Evolutionary conservation across 495 filamentous ascomycete genomes (phyloP), one percentile per base, ranked within the genome.

Genomic region (Hypomontagnella submonticulosa): DNA sequence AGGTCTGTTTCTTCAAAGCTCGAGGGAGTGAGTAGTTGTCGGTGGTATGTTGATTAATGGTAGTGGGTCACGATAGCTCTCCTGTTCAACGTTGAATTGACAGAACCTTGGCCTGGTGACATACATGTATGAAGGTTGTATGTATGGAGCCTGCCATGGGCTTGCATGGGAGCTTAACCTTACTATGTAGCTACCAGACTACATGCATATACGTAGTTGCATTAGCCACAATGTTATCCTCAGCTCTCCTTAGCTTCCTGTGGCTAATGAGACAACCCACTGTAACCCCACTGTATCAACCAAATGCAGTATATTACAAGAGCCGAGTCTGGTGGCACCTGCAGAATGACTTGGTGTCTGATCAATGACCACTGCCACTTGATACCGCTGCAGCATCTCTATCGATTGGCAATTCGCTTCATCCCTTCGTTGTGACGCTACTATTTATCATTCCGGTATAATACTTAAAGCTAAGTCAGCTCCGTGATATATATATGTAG

Each of bases 301-400:
- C 12, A 16, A 32, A 30, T 3, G 42, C 44, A 44, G 43, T 19
- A 37, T 15, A 49, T 38, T 50, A 50, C 55, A 61, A 20, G 27
- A 59, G 40, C 53, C 55, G 47, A 44, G 67, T 57, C 61, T 65
- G 62, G 40, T 70, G 67, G 56, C 37, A 46, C 57, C 67, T 61
- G 67, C 54, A 63, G 61, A 51, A 70, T 70, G 67, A 70, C 67
- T 63, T 49, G 62, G 42, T 57, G 27, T 57, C 53, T 64, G 16
- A 47, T 61, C 49, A 63, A 37, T 58, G 57, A 63, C 27, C 61
- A 59, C 56, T 61, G 30, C 40, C 61, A 66, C 51, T 61, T 65
- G 60, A 69, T 61, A 32, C 42, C n/a, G 7, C 23, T 27, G 40
- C 52, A 1, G 37, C 41, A 38, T 49, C 32, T 57, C 61, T 38